Base-by-base conservation (phyloP, 1,284 basidiomycete genomes). In the Trichosporon ovoides region DNA sequence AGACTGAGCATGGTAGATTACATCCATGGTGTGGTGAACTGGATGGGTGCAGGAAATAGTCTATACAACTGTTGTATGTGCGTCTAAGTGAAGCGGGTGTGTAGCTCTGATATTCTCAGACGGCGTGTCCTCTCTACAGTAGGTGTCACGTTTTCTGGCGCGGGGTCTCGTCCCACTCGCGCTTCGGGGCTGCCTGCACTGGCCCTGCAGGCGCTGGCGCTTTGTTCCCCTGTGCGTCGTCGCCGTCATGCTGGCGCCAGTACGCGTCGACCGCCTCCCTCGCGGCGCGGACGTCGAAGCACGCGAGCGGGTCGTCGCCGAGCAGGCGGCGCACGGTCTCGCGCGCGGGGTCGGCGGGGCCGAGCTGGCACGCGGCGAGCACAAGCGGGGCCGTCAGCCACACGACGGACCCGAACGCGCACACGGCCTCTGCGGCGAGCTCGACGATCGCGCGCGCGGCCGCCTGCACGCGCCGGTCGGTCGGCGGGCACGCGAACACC, bases 311-410 rank as follows among this genome's bases (percentile, higher is more conserved):
- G 20, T 68, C 68, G 56, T 62, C 59, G 3, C 43, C 22, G 11
- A 74, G 58, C 36, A 74, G 64, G 18, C 61, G 59, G 11, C 65
- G 48, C 11, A 69, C 68, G 13, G 65, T 62, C 2, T 46, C 49
- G 9, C 71, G 60, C 2, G 60, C 55, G 7, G 67, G 65, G 51
- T 71, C 67, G 18, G 59, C 63, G 19, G 57, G 54, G 3, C 64
- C 59, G 24, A 74, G 64, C 43, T 72, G 66, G 58, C 71, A 68
- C 3, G 64, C 71, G n/a, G 71, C 70, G 36, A 73, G 68, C 12
- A 73, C 43, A 35, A 73, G 68, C 1, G 72, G 72, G 71, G 71
- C 73, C 12, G 72, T 73, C 9, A 74, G 52, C 72, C 72, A 72
- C 19, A 67, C 68, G 43, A 73, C 68, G 35, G 63, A 60, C 1